Conservation (phyloP, 2,329 filamentous ascomycete species). For the Oidium heveae region DNA sequence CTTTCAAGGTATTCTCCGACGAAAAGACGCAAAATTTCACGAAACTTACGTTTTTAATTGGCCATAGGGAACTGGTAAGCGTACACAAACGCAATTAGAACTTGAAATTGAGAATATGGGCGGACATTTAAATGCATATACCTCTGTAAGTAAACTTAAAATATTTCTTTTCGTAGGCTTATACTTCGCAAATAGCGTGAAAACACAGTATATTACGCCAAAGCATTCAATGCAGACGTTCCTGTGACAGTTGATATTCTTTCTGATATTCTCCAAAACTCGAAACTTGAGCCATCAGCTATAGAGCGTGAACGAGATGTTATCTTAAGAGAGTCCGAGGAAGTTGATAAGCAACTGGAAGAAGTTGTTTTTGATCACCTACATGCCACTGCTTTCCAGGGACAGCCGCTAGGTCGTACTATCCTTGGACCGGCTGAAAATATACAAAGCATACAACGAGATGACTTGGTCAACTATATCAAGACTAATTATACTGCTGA, state of each 20-base stretch:
- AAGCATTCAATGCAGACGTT: constrained; percentile 94
- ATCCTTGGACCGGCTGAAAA: constrained; percentile 96
- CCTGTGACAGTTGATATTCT: constrained; percentile 94
- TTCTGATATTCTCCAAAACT: constrained; percentile 97
- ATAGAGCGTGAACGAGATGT: constrained; percentile 97
- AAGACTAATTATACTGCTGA: constrained; percentile 99
- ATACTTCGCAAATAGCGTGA: constrained; percentile 34
- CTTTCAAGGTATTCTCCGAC: constrained; percentile 60
- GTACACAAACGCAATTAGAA: constrained; percentile 91
- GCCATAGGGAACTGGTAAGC: constrained; percentile 62
- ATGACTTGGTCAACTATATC: constrained; percentile 87
- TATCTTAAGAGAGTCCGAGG: constrained; percentile 94
- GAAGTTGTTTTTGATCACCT: constrained; percentile 99
- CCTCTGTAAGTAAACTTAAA: constrained; percentile 44
- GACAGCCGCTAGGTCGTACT: constrained; percentile 86
- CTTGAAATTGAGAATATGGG: constrained; percentile 99
- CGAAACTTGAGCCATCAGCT: constrained; percentile 76
- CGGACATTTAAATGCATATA: constrained; percentile 97
- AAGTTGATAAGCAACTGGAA: constrained; percentile 99
- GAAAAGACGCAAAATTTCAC: constrained; percentile 3
- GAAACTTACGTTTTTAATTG: not conserved
- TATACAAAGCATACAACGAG: constrained; percentile 82
- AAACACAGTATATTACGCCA: constrained; percentile 99
- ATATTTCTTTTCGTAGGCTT: not conserved
- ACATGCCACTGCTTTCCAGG: constrained; percentile 92